A percentile compares a stretch with the other conserved stretches of the same genome.
These are phyloP conservation scores for Pyrenula massariospora DNA, from an alignment of 495 filamentous ascomycete species.

Conservation along the genomic window DNA sequence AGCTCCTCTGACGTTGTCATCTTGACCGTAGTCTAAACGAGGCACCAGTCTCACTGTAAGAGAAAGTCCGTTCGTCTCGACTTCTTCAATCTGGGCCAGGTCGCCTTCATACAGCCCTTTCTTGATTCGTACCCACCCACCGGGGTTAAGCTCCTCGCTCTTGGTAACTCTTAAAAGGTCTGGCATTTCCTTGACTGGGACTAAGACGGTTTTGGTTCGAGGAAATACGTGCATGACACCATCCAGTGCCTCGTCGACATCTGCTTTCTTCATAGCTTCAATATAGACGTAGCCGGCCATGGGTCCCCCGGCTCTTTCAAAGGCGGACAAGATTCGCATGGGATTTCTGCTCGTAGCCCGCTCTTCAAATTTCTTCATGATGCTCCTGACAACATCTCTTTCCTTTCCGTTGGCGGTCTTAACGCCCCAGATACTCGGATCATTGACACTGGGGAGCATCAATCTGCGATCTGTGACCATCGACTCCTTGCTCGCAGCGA, in stretches of 20 bases:
- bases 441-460: slow-evolving; percentile 85
- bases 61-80: slow-evolving; percentile 83
- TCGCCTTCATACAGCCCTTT: slow-evolving; percentile 78
- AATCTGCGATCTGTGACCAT: slow-evolving; percentile 75
- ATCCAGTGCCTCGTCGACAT: slow-evolving; percentile 70
- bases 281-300: slow-evolving; percentile 95
- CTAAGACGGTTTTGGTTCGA: slow-evolving; percentile 65
- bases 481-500: slow-evolving; percentile 36
- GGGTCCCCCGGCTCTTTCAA: slow-evolving; percentile 64
- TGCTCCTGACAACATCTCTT: slow-evolving; percentile 71
- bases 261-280: slow-evolving; percentile 75
- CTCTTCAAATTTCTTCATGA: slow-evolving; percentile 81
- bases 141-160: slow-evolving; percentile 72
- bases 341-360: slow-evolving; percentile 59
- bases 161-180: slow-evolving; percentile 85
- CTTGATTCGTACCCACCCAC: slow-evolving; percentile 83
- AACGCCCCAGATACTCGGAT: slow-evolving; percentile 92
- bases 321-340: slow-evolving; percentile 71
- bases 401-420: slow-evolving; percentile 93
- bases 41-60: slow-evolving; percentile 80
- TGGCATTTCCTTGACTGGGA: slow-evolving; percentile 96
- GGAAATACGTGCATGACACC: slow-evolving; percentile 79
- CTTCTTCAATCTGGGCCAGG: slow-evolving; percentile 85
- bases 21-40: slow-evolving; percentile 79
- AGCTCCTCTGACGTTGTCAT: slow-evolving; percentile 37